phyloP scores from a whole-genome alignment of 108 stramenopile genomes.

The Pseudonitzschia delicatissima region DNA sequence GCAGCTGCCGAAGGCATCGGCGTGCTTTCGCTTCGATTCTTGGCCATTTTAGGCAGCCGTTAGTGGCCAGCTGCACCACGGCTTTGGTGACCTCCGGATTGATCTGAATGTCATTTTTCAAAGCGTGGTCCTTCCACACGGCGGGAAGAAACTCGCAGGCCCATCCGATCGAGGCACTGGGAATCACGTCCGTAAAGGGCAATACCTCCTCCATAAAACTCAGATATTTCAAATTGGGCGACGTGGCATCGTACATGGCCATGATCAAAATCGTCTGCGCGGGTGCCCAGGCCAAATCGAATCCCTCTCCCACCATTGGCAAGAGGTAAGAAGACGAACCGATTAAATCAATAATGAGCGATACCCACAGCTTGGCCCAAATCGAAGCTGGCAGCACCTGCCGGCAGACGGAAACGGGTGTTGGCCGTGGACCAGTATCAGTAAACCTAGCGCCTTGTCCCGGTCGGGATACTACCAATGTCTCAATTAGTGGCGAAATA shows the following conservation, averaged over 20 bases:
- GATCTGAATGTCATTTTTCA: neutral
- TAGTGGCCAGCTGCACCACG: conserved; percentile 1
- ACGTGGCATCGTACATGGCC: conserved; percentile 80
- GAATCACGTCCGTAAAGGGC: conserved; percentile 93
- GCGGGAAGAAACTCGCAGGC: conserved; percentile 53
- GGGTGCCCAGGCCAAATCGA: conserved; percentile 91
- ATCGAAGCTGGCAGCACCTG: conserved; percentile 58
- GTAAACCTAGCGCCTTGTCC: conserved; percentile 75
- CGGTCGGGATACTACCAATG: conserved; percentile 46
- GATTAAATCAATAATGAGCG: conserved; percentile 74
- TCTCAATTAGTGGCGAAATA: conserved; percentile 43
- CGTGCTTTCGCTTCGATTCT: neutral
- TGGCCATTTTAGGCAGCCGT: conserved; percentile 5
- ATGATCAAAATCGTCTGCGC: conserved; percentile 76
- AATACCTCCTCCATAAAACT: conserved; percentile 82
- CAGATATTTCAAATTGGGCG: conserved; percentile 76
- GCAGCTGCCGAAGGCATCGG: neutral
- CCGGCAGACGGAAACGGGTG: conserved; percentile 53
- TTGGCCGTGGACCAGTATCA: conserved; percentile 77
- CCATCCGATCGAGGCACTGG: conserved; percentile 89
- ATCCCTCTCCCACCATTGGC: conserved; percentile 83
- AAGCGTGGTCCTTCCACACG: conserved; percentile 5
- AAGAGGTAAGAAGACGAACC: conserved; percentile 78
- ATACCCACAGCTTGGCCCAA: conserved; percentile 63
- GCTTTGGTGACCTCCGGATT: conserved; percentile 8